phyloP scores from a whole-genome alignment of 139 green algal species.

The Marvania coccoides region DNA sequence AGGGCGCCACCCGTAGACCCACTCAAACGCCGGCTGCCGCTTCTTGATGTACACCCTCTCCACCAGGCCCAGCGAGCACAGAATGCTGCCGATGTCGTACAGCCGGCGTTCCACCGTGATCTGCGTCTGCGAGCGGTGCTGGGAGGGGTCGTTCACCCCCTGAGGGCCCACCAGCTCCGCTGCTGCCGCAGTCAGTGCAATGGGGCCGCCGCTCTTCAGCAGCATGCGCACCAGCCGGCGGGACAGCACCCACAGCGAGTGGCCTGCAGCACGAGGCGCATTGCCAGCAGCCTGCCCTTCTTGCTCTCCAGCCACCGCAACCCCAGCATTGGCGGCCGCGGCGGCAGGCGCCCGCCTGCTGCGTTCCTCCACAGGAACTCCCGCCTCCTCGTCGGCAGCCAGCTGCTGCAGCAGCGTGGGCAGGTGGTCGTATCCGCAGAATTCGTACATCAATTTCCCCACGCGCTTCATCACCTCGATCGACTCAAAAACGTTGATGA shows the following conservation, averaged over 20 bases:
- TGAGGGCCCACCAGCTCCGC: constrained; percentile 23
- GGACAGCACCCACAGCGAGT: constrained; percentile 40
- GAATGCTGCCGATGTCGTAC: constrained; percentile 53
- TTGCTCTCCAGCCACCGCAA: not conserved
- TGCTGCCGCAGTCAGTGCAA: constrained; percentile 26
- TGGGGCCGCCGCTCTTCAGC: constrained; percentile 16
- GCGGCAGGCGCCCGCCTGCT: not conserved
- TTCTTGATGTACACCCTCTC: constrained; percentile 43
- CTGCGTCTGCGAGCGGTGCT: constrained; percentile 29
- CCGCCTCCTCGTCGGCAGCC: constrained; percentile 15
- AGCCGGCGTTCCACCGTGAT: constrained; percentile 53
- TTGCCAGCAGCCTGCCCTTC: not conserved
- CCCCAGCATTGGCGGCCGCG: not conserved
- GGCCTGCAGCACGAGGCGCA: not conserved
- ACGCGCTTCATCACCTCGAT: constrained; percentile 49
- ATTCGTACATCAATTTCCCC: constrained; percentile 46
- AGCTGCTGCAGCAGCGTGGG: constrained; percentile 33
- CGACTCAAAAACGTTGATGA: constrained; percentile 78
- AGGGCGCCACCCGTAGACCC: constrained; percentile 29
- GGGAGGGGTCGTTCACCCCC: constrained; percentile 4
- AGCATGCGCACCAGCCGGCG: constrained; percentile 39
- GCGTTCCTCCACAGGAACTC: constrained; percentile 7
- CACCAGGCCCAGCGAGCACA: constrained; percentile 39
- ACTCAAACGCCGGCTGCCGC: constrained; percentile 35
- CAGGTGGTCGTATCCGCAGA: constrained; percentile 35